Evolutionary conservation across 331 rosid species (phyloP).

Genomic region (Ulmus americana): DNA sequence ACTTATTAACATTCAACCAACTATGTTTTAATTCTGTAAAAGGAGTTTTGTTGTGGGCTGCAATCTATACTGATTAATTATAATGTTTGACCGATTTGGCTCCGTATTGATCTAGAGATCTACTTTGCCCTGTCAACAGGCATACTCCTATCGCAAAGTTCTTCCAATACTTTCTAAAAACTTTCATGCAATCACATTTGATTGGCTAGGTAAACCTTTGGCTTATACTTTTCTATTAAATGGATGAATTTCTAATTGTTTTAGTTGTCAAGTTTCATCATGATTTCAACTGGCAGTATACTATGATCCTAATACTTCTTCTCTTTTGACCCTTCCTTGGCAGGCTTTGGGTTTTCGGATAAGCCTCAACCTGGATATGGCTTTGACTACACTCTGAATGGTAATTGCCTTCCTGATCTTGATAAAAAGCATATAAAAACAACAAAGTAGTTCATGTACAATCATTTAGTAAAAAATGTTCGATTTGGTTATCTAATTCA

Average conservation of each 20-base stretch:
- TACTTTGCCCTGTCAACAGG: constrained; percentile 41
- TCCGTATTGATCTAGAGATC: not conserved
- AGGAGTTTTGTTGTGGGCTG: not conserved
- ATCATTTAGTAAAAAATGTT: not conserved
- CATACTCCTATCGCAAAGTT: constrained; percentile 83
- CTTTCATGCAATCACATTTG: constrained; percentile 60
- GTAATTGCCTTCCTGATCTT: constrained; percentile 30
- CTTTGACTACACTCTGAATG: constrained; percentile 74
- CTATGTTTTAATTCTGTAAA: too few relatives aligned
- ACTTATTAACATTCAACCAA: not conserved
- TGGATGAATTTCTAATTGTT: not conserved
- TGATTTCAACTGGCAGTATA: not conserved
- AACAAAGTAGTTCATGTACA: not conserved
- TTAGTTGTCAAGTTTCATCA: not conserved
- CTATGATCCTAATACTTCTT: constrained; percentile 13
- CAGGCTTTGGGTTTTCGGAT: constrained; percentile 92
- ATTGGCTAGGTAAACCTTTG: constrained; percentile 67
- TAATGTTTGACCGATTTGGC: not conserved
- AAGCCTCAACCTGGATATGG: constrained; percentile 93
- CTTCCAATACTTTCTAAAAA: constrained; percentile 62
- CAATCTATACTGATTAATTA: not conserved
- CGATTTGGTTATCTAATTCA: constrained; percentile 8
- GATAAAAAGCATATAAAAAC: not conserved
- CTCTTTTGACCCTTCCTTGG: constrained; percentile 13
- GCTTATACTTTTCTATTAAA: constrained; percentile 12